Evolutionary conservation across 2,329 filamentous ascomycete genomes (phyloP).

Genomic region (Talaromyces sp.): DNA sequence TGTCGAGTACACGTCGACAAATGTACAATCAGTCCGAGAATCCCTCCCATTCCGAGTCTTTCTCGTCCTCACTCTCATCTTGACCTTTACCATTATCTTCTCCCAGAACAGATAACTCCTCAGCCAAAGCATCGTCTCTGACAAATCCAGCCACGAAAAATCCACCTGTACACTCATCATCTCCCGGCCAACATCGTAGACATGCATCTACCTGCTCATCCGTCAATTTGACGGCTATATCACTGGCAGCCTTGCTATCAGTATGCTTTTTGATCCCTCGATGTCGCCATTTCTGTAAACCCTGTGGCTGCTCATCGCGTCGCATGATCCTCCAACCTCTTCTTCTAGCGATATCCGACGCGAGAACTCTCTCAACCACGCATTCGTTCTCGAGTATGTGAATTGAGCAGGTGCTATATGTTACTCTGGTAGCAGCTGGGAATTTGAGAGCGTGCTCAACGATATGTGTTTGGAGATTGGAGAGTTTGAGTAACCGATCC

Average conservation of each 20-base stretch:
- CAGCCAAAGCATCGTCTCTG: conserved; percentile 53
- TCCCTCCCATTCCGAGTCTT: conserved; percentile 47
- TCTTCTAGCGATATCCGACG: conserved; percentile 63
- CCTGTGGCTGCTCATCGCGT: conserved; percentile 70
- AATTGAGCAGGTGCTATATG: conserved; percentile 92
- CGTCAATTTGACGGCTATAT: conserved; percentile 35
- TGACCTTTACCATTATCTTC: conserved; percentile 14
- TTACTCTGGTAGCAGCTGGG: conserved; percentile 69
- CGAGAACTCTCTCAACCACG: conserved; percentile 72
- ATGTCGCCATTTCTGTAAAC: conserved; percentile 73
- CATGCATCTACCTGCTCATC: conserved; percentile 65
- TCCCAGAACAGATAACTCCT: conserved; percentile 21
- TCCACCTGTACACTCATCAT: conserved; percentile 82
- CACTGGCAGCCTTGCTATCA: conserved; percentile 6
- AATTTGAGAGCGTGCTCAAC: conserved; percentile 83
- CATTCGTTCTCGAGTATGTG: conserved; percentile 85
- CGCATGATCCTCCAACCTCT: conserved; percentile 75
- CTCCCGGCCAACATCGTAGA: conserved; percentile 77
- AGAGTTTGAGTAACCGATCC: conserved; percentile 68
- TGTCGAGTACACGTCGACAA: too few relatives aligned
- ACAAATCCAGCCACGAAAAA: conserved; percentile 94
- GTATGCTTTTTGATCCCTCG: conserved; percentile 55
- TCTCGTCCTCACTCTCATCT: conserved; percentile 27
- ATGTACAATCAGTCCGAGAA: conserved; percentile 37
- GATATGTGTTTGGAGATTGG: conserved; percentile 77